Evolutionary conservation across 2,329 filamentous ascomycete genomes (phyloP), one percentile per base, ranked within the genome.

Genomic region (Alternaria panax): DNA sequence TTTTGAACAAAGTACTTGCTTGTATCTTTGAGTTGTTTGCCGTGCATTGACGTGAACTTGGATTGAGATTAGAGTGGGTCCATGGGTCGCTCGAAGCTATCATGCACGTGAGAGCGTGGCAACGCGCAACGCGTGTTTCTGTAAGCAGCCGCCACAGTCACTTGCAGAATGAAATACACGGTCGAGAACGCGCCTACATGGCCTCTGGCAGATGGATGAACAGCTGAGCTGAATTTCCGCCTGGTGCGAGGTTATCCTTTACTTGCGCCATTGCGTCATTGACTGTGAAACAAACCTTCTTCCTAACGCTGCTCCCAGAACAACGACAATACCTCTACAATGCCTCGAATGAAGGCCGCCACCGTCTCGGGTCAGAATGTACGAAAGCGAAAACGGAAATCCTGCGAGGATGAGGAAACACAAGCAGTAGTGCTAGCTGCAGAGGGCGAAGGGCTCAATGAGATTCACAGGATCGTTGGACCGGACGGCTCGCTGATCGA

Each of bases 291-390:
- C 43, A 42, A 58, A 32, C 46, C 27, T 55, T 46, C 28, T 14
- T 48, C 41, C 12, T 28, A 16, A 18, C 54, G 42, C 48, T 41
- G 51, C 43, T 32, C 36, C 24, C 34, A n/a, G 28, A 58, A 50
- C 56, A 24, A 60, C 40, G 27, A 65, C 41, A 48, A 69, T 69
- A 63, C 59, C 30, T 27, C 42, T 50, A 64, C 45, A 18, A 67
- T 67, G 65, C 63, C 65, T 50, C 63, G 65, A 27, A 41, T 82
- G 53, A 80, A 82, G 71, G 80, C 78, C 53, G 80, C 79, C 18
- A 76, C 78, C 7, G 79, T 82, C 11, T 81, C 80, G n/a, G 74
- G 77, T 30, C 79, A 81, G 58, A 70, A 80, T 14, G 72, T 81
- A 27, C 74, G 79, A 16, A 84, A 84, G 67, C 71, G 81, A 32